phyloP scores from a whole-genome alignment of 345 rosid genomes.

The Gossypium longicalyx region DNA sequence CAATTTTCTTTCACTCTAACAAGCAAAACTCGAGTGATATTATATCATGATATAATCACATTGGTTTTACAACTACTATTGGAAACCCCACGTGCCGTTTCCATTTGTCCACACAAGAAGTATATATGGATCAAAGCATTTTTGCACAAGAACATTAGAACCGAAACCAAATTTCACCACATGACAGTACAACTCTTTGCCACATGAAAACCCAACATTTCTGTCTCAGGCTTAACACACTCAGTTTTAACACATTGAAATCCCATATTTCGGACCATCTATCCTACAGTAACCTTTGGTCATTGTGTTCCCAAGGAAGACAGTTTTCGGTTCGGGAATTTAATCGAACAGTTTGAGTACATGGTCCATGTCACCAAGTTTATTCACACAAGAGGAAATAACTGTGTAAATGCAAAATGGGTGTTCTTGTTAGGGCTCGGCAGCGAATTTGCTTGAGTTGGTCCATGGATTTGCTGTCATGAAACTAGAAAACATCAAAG shows the following conservation, averaged over 20 bases:
- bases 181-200: slow-evolving; percentile 25
- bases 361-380: slow-evolving; percentile 24
- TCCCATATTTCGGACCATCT: slow-evolving; percentile 24
- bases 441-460: slow-evolving; percentile 52
- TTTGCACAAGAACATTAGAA: slow-evolving; percentile 20
- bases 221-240: slow-evolving; percentile 37
- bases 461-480: slow-evolving; percentile 15
- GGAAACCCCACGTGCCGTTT: slow-evolving; percentile 45
- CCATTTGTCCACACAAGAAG: slow-evolving; percentile 34
- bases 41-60: slow-evolving; percentile 22
- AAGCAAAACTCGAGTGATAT: too few relatives aligned
- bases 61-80: slow-evolving; percentile 29
- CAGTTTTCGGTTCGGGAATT: slow-evolving; percentile 7
- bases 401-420: slow-evolving; percentile 34
- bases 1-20: too few relatives aligned
- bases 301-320: slow-evolving; percentile 39
- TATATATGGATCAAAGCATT: slow-evolving; percentile 36
- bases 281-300: slow-evolving; percentile 28
- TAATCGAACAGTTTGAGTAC: neutral
- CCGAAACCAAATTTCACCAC: slow-evolving; percentile 28
- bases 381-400: slow-evolving; percentile 20
- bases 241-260: slow-evolving; percentile 38
- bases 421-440: slow-evolving; percentile 27
- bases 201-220: neutral
- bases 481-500: neutral